Base-by-base conservation (phyloP, 2,329 filamentous ascomycete species). In the Cadophora sp. region DNA sequence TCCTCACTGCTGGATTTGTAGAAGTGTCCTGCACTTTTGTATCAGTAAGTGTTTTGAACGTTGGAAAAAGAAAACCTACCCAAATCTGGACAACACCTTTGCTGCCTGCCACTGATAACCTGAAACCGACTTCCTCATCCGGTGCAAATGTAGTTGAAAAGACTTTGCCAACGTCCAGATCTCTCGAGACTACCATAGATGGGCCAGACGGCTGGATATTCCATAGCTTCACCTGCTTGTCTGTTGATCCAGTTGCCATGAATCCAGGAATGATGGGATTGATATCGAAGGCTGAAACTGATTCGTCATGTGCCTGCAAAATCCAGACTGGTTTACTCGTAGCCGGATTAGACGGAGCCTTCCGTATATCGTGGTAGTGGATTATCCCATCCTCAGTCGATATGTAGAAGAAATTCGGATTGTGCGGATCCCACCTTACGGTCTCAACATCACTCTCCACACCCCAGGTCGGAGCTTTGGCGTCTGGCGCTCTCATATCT, bases 211-310 rank as follows among this genome's bases (percentile, higher is more conserved):
- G 80, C 74, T 91, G 87, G 67, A 97, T 89, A 81, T 97, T 97
- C 96, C 96, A 99, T 67, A 99, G 85, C 85, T 99, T 99, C 75
- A 98, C 94, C 6, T 91, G 92, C 83, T 93, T 95, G 84, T 99
- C 96, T 16, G 92, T 94, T 1, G 94, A 97, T 3, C 94, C 96
- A 0, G 96, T 98, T 16, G 89, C 96, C 81, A 99, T 87, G 85
- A 93, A 97, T 53, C 96, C 96, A 0, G 96, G 95, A 68, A 99
- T 93, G 61, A 90, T 84, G 3, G 90, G 86, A 84, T 97, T 98
- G 81, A 98, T 87, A 79, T 97, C 94, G 79, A 99, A 97, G 0
- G 93, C 90, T 9, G 94, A 97, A 55, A 98, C 87, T 3, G 93
- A 92, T 80, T 95, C 90, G 79, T 97, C 94, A 82, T 99, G 96